Conservation (phyloP, 2,329 filamentous ascomycete species). For the Diaporthe australafricana region DNA sequence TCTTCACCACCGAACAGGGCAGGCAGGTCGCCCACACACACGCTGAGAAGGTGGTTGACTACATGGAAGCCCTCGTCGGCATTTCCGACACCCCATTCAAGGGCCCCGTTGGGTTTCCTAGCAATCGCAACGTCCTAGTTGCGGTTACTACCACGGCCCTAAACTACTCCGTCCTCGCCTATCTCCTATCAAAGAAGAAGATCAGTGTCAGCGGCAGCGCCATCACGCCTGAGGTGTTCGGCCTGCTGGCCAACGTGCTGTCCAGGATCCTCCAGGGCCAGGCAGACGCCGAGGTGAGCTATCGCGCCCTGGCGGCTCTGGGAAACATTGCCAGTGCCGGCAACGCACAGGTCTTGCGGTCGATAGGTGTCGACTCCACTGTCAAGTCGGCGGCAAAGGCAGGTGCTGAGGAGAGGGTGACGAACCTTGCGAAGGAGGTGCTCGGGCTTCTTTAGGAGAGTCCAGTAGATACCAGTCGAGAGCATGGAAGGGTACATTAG, state of each 20-base stretch:
- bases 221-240: constrained; percentile 57
- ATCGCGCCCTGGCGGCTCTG: constrained; percentile 82
- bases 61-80: constrained; percentile 72
- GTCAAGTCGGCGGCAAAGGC: constrained; percentile 52
- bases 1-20: constrained; percentile 82
- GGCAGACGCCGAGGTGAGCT: constrained; percentile 84
- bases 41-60: constrained; percentile 67
- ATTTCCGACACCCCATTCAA: constrained; percentile 58
- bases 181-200: constrained; percentile 55
- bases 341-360: constrained; percentile 55
- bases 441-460: constrained; percentile 48
- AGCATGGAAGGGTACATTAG: neutral
- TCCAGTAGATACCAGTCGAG: neutral
- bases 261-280: constrained; percentile 73
- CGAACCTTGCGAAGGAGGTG: constrained; percentile 60
- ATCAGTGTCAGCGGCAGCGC: constrained; percentile 46
- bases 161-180: constrained; percentile 84
- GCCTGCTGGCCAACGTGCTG: constrained; percentile 64
- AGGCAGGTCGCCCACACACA: constrained; percentile 72
- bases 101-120: constrained; percentile 58
- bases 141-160: constrained; percentile 85
- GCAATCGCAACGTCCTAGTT: constrained; percentile 84
- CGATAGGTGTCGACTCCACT: constrained; percentile 54
- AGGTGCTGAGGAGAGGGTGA: constrained; percentile 60
- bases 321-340: constrained; percentile 80